Base-by-base conservation (phyloP, 2,329 filamentous ascomycete species). In the Geosmithia flava region DNA sequence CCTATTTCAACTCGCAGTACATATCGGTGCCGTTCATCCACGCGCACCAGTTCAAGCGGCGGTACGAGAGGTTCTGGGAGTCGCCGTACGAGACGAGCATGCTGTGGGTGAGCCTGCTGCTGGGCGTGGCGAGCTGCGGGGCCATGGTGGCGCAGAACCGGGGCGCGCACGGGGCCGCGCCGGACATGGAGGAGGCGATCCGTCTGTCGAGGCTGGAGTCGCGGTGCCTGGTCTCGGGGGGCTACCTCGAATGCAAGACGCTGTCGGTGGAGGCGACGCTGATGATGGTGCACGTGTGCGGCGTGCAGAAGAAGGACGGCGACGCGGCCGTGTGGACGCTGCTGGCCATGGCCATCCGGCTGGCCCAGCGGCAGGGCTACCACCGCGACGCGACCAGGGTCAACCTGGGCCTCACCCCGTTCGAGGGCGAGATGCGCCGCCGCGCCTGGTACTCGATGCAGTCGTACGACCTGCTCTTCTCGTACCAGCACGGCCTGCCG, bases 401-500 rank as follows among this genome's bases (percentile, higher is more conserved):
- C 3, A 60, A 66, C 2, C 50, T 53, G 16, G 62, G 56, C 46
- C 61, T 75, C 30, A 68, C 66, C 2, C 66, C 70, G 0, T 76
- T 75, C 48, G 69, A 74, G 46, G 68, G 63, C 19, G 73, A 76
- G 58, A 72, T 76, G 63, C 67, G 73, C 17, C 66, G 73, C 4
- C 63, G 73, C 17, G 62, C 62, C 2, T 76, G 74, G 70, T 66
- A 72, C 47, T 63, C 69, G 52, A 63, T 69, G 16, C 68, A 72
- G 51, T 62, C 70, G 1, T 69, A 68, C 17, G 74, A 77, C 53
- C 58, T 70, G 4, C 53, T 75, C 2, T 68, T 73, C 44, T 72
- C 71, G 1, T 73, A 71, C 50, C 71, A 76, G 56, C 67, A 74
- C n/a, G 72, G 74, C 8, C 67, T 76, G 56, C 72, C 74, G 1